A percentile compares a stretch with the other conserved stretches of the same genome.
These are phyloP conservation scores for Trichosanthes truncata DNA, from an alignment of 306 rosid species.

Conservation along the genomic window DNA sequence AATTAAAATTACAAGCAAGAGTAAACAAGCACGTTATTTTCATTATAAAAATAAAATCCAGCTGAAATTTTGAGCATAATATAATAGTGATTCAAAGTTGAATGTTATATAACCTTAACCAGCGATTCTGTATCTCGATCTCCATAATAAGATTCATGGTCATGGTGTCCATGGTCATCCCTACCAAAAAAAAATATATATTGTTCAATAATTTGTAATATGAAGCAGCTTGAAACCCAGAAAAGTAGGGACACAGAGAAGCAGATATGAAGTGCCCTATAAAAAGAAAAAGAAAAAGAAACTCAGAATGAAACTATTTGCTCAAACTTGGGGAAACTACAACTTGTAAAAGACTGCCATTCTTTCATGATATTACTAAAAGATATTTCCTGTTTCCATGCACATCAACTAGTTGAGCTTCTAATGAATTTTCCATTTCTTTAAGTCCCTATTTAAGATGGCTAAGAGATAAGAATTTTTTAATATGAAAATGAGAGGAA, in stretches of 20 bases:
- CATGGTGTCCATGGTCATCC: constrained; percentile 89
- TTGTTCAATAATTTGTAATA: constrained; percentile 2
- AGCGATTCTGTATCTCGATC: constrained; percentile 89
- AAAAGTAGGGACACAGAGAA: not conserved
- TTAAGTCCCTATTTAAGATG: not conserved
- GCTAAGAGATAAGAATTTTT: not conserved
- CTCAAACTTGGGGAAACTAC: not conserved
- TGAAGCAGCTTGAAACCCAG: not conserved
- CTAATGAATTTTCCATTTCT: not conserved
- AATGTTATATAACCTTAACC: constrained; percentile 49
- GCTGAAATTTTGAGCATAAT: not conserved
- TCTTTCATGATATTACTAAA: not conserved
- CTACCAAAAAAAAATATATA: constrained; percentile 38
- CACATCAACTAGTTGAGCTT: not conserved
- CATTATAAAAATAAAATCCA: not conserved
- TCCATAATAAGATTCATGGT: constrained; percentile 89
- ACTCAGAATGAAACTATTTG: not conserved
- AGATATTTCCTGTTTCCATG: not conserved
- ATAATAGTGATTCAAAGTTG: not conserved
- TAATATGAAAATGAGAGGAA: not conserved
- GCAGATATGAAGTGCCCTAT: not conserved
- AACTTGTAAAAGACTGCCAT: not conserved
- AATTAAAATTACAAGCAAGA: not conserved
- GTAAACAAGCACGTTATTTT: not conserved
- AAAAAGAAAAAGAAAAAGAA: not conserved